phyloP scores from a whole-genome alignment of 1,284 basidiomycete genomes.

The Afroboletus lepidellus region DNA sequence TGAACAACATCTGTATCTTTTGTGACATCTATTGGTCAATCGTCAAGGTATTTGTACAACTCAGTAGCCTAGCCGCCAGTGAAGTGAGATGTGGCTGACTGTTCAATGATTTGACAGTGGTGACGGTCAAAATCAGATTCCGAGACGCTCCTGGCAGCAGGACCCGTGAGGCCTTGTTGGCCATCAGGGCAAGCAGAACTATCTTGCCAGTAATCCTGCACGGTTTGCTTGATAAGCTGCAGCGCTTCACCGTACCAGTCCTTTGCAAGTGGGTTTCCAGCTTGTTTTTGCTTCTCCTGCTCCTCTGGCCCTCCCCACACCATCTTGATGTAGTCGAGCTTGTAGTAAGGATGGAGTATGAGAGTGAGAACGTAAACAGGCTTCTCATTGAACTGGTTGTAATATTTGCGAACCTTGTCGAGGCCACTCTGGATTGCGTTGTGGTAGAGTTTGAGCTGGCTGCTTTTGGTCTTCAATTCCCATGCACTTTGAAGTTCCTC shows the following conservation, averaged over 20 bases:
- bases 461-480: not conserved
- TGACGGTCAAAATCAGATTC: too few relatives aligned
- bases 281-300: not conserved
- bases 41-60: too few relatives aligned
- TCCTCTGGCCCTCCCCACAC: not conserved
- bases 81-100: too few relatives aligned
- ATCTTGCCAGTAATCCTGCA: too few relatives aligned
- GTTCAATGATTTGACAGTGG: too few relatives aligned
- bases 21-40: too few relatives aligned
- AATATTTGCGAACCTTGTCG: not conserved
- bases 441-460: not conserved
- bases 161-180: too few relatives aligned
- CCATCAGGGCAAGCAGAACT: too few relatives aligned
- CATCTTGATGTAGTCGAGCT: not conserved
- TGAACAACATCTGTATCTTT: too few relatives aligned
- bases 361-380: not conserved
- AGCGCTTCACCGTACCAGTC: not conserved
- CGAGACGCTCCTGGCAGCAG: not conserved
- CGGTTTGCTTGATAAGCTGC: not conserved
- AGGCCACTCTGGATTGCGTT: not conserved
- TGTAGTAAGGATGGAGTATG: not conserved
- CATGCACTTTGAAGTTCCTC: not conserved
- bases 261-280: too few relatives aligned
- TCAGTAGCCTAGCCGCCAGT: too few relatives aligned
- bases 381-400: not conserved